Evolutionary conservation across 345 rosid genomes (phyloP).

Genomic region (Eucalyptus viminalis): DNA sequence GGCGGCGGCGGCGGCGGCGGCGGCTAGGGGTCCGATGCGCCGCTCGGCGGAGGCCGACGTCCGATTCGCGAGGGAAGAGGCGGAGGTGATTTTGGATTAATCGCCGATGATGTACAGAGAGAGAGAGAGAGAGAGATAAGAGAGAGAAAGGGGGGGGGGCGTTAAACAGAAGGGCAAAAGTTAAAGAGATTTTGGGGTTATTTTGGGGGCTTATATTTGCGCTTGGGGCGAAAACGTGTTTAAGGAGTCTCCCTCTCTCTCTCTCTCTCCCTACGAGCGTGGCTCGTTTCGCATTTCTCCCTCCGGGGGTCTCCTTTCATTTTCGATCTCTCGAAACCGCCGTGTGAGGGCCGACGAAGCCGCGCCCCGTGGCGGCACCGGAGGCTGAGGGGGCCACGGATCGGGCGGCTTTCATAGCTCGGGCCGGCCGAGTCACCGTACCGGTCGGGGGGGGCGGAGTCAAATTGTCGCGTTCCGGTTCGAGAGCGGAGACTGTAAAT

Average conservation of each 20-base stretch:
- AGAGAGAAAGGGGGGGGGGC: not conserved
- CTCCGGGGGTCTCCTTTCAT: not conserved
- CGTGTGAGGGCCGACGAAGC: not conserved
- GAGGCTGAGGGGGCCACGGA: not conserved
- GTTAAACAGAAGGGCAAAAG: not conserved
- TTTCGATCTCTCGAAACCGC: not conserved
- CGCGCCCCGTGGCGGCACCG: not conserved
- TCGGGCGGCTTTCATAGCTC: not conserved
- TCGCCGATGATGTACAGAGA: constrained; percentile 32
- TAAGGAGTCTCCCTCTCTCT: not conserved
- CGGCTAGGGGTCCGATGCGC: not conserved
- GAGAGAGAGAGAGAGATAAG: not conserved
- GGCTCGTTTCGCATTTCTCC: not conserved
- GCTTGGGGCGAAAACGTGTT: not conserved
- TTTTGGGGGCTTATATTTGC: not conserved
- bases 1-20: not conserved
- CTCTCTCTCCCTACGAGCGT: not conserved
- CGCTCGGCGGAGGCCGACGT: constrained; percentile 5
- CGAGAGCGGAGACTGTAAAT: not conserved
- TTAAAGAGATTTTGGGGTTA: not conserved
- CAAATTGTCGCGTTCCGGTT: not conserved
- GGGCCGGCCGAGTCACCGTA: not conserved
- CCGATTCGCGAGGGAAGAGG: constrained; percentile 20
- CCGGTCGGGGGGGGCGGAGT: too few species aligned
- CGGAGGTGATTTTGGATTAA: constrained; percentile 28